phyloP scores from a whole-genome alignment of 345 rosid species.

The Arabis alpina region DNA sequence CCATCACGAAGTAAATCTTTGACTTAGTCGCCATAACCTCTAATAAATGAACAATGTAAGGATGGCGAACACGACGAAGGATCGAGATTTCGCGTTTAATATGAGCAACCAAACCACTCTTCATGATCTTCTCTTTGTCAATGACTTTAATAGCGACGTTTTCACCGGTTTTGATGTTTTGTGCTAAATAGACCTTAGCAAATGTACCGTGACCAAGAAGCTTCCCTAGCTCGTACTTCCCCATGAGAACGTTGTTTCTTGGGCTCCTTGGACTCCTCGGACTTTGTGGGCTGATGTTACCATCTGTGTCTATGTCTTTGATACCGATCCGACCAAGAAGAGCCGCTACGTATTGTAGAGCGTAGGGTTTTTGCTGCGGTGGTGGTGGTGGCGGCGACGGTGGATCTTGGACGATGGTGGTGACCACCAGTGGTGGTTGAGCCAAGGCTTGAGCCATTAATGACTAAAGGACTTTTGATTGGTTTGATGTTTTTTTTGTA shows the following conservation, averaged over 20 bases:
- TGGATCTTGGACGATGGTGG: slow-evolving; percentile 34
- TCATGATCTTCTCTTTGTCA: slow-evolving; percentile 75
- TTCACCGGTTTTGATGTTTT: slow-evolving; percentile 55
- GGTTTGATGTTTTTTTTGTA: background rate
- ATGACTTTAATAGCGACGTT: slow-evolving; percentile 77
- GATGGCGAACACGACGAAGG: slow-evolving; percentile 89
- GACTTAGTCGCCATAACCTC: slow-evolving; percentile 92
- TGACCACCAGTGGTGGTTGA: slow-evolving; percentile 34
- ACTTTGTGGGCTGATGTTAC: slow-evolving; percentile 43
- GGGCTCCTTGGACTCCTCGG: slow-evolving; percentile 40
- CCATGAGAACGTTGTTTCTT: slow-evolving; percentile 57
- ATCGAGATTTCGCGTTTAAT: slow-evolving; percentile 84
- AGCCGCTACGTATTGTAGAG: slow-evolving; percentile 40
- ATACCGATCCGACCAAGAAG: slow-evolving; percentile 44
- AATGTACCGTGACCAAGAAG: slow-evolving; percentile 87
- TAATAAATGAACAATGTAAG: slow-evolving; percentile 72
- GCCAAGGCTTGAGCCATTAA: slow-evolving; percentile 43
- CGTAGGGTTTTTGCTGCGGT: slow-evolving; percentile 32
- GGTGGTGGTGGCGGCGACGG: slow-evolving; percentile 23
- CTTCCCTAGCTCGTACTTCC: slow-evolving; percentile 71
- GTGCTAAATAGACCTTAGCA: slow-evolving; percentile 86
- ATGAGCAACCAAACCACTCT: slow-evolving; percentile 66
- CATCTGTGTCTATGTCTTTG: slow-evolving; percentile 36
- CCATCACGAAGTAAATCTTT: slow-evolving; percentile 91
- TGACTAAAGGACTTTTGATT: background rate